A percentile compares a stretch with the other conserved stretches of the same genome.
These are phyloP conservation scores for Yamadazyma dushanensis DNA, from an alignment of 1,139 yeast genomes.

Conservation along the genomic window DNA sequence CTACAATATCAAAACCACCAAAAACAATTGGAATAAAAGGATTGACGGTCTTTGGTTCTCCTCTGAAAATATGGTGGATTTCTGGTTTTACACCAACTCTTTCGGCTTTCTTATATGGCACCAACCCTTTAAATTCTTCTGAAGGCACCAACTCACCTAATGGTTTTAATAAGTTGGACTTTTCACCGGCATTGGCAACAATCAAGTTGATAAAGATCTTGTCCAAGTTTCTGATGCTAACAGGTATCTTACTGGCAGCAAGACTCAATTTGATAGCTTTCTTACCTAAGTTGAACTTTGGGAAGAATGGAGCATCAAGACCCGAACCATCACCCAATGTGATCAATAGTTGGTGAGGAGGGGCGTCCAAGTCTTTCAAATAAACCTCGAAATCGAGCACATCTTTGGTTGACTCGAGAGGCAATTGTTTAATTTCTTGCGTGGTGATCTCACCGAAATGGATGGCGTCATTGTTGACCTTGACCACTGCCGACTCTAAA, in stretches of 20 bases:
- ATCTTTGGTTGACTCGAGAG: constrained; percentile 35
- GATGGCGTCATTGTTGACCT: constrained; percentile 25
- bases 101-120: constrained; percentile 28
- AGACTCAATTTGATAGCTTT: constrained; percentile 26
- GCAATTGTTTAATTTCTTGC: constrained; percentile 32
- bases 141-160: constrained; percentile 38
- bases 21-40: constrained; percentile 57
- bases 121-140: constrained; percentile 25
- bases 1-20: constrained; percentile 41
- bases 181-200: constrained; percentile 26
- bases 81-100: constrained; percentile 60
- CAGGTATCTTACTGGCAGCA: constrained; percentile 36
- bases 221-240: constrained; percentile 35
- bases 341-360: constrained; percentile 31
- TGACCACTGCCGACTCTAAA: constrained; percentile 29
- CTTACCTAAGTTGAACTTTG: constrained; percentile 21
- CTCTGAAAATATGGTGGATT: constrained; percentile 66
- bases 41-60: constrained; percentile 56
- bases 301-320: constrained; percentile 26
- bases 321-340: constrained; percentile 28
- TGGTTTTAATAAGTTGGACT: constrained; percentile 25
- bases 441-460: constrained; percentile 40
- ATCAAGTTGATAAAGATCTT: constrained; percentile 33
- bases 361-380: constrained; percentile 25
- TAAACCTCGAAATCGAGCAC: constrained; percentile 29